A percentile compares a stretch with the other conserved stretches of the same genome.
Conservation (phyloP, 192 early-diverging fungal genomes). For the Gamsiella multidivaricata region DNA sequence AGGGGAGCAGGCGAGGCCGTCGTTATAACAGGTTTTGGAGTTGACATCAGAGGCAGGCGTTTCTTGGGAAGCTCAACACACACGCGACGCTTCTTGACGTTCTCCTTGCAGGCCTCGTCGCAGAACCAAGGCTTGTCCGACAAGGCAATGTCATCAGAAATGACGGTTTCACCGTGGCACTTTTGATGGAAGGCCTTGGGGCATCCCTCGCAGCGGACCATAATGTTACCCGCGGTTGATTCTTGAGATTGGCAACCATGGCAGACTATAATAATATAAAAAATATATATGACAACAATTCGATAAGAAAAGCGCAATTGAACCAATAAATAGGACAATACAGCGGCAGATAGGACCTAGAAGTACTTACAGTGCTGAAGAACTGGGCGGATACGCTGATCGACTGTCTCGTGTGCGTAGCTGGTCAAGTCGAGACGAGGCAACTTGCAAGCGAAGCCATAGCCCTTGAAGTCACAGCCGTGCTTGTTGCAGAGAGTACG, state of each 20-base stretch:
- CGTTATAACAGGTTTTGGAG: constrained; percentile 54
- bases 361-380: constrained; percentile 81
- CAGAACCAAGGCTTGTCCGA: constrained; percentile 71
- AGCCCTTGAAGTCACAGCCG: constrained; percentile 95
- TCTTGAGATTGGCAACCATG: constrained; percentile 78
- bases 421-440: constrained; percentile 85
- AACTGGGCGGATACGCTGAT: constrained; percentile 84
- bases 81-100: constrained; percentile 64
- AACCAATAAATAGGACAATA: neutral
- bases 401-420: constrained; percentile 79
- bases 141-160: constrained; percentile 61
- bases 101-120: constrained; percentile 66
- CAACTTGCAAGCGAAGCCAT: constrained; percentile 90
- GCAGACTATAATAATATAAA: constrained; percentile 59
- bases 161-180: constrained; percentile 60
- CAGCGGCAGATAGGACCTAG: too few relatives aligned
- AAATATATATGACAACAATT: constrained; percentile 11
- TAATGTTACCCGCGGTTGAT: constrained; percentile 67
- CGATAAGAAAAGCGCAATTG: neutral
- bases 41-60: constrained; percentile 70
- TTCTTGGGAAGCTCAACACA: constrained; percentile 73
- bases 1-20: neutral
- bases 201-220: constrained; percentile 89
- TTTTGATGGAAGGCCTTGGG: constrained; percentile 82
- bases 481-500: constrained; percentile 96